phyloP scores from a whole-genome alignment of 306 rosid genomes.

The Lathyrus sativus region DNA sequence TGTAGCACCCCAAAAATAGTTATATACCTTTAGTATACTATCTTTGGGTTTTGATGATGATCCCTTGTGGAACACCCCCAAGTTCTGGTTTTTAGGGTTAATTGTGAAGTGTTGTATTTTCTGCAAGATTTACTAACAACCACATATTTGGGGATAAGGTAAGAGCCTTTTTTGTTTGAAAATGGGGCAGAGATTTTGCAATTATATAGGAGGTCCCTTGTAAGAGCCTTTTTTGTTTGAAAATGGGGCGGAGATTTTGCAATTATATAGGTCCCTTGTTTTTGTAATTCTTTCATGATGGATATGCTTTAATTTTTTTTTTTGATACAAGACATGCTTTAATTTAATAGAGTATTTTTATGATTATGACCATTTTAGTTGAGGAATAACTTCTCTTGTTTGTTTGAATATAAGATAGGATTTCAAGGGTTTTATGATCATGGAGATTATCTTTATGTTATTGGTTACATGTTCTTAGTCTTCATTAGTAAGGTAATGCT shows the following conservation, averaged over 20 bases:
- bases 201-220: background rate
- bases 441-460: too few species aligned
- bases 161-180: background rate
- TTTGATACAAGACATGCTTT: too few species aligned
- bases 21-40: background rate
- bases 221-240: background rate
- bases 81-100: background rate
- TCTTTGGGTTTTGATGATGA: background rate
- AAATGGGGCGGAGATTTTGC: background rate
- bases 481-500: too few species aligned
- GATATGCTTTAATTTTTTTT: too few species aligned
- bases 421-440: too few species aligned
- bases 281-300: background rate
- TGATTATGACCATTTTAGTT: background rate
- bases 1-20: background rate
- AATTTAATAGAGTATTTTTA: constrained; percentile 2
- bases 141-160: background rate
- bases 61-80: background rate
- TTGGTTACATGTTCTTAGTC: too few species aligned
- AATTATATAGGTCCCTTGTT: background rate
- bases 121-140: background rate
- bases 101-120: background rate
- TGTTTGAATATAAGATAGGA: too few species aligned
- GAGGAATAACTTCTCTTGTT: too few species aligned
- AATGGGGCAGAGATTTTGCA: background rate